A percentile compares a stretch with the other conserved stretches of the same genome.
phyloP scores from a whole-genome alignment of 2,329 filamentous ascomycete species.

The Beauveria varroae region DNA sequence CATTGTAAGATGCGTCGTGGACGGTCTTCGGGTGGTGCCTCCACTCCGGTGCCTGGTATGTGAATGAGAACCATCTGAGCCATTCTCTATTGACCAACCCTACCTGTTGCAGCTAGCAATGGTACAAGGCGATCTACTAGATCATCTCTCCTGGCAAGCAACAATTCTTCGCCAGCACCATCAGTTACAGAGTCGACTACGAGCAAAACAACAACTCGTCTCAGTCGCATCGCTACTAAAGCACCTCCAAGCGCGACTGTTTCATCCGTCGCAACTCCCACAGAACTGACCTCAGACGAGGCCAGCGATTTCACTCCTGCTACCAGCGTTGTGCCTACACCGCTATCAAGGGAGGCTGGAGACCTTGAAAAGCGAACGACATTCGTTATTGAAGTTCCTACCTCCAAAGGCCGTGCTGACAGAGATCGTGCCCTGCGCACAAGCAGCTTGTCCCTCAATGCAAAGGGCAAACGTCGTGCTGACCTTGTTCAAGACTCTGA shows the following conservation, averaged over 20 bases:
- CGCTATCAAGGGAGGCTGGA: slow-evolving; percentile 14
- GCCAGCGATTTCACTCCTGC: slow-evolving; percentile 28
- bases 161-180: slow-evolving; percentile 1
- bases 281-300: slow-evolving; percentile 22
- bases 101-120: background rate
- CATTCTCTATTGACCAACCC: background rate
- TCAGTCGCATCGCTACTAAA: background rate
- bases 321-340: slow-evolving; percentile 30
- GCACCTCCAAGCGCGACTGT: slow-evolving; percentile 19
- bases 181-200: background rate
- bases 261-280: slow-evolving; percentile 26
- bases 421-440: slow-evolving; percentile 24
- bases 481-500: slow-evolving; percentile 35
- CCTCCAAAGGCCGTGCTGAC: slow-evolving; percentile 19
- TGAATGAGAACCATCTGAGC: background rate
- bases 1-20: background rate
- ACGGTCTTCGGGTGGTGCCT: background rate
- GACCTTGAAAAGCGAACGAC: slow-evolving; percentile 11
- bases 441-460: slow-evolving; percentile 41
- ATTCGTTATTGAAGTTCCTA: slow-evolving; percentile 23
- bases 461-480: slow-evolving; percentile 34
- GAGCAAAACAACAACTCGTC: background rate
- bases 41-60: slow-evolving; percentile 1
- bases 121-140: background rate
- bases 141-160: slow-evolving; percentile 6